Conservation (phyloP, 2,329 filamentous ascomycete genomes). For the Sporothrix brunneoviolacea region DNA sequence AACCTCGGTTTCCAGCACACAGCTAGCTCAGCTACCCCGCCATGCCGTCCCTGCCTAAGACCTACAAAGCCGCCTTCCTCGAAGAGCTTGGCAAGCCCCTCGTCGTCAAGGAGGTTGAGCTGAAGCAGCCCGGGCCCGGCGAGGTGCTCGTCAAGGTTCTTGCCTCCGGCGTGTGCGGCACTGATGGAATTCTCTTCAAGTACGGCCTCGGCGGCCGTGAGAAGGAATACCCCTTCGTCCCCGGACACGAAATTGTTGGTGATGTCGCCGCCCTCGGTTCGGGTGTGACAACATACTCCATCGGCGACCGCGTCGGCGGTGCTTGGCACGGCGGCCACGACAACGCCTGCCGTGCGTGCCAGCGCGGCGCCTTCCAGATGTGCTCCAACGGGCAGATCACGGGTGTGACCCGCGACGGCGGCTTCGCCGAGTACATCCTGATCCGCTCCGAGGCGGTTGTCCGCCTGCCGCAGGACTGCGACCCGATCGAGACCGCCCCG, state of each 20-base stretch:
- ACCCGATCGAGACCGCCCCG: conserved; percentile 49
- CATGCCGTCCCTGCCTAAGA: conserved; percentile 45
- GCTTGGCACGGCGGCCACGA: conserved; percentile 65
- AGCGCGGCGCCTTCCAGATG: conserved; percentile 58
- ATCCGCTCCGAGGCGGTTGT: conserved; percentile 56
- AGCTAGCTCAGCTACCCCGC: no score
- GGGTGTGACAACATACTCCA: conserved; percentile 49
- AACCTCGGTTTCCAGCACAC: no score
- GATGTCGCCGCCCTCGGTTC: conserved; percentile 56
- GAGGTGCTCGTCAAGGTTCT: conserved; percentile 65
- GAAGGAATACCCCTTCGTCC: conserved; percentile 52
- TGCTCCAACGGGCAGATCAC: conserved; percentile 59
- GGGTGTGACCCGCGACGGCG: conserved; percentile 59
- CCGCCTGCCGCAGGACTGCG: conserved; percentile 44
- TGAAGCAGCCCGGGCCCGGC: conserved; percentile 48
- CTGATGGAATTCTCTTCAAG: conserved; percentile 43
- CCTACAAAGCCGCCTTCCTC: conserved; percentile 60
- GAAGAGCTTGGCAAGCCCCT: conserved; percentile 45
- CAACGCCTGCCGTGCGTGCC: conserved; percentile 54
- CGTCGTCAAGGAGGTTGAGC: conserved; percentile 50
- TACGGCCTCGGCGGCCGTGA: conserved; percentile 44
- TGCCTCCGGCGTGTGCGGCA: conserved; percentile 67
- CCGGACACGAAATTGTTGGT: conserved; percentile 68
- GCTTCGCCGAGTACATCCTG: conserved; percentile 58
- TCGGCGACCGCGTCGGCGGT: conserved; percentile 61